Evolutionary conservation across 345 rosid species (phyloP).

Genomic region (Cardamine occulta): DNA sequence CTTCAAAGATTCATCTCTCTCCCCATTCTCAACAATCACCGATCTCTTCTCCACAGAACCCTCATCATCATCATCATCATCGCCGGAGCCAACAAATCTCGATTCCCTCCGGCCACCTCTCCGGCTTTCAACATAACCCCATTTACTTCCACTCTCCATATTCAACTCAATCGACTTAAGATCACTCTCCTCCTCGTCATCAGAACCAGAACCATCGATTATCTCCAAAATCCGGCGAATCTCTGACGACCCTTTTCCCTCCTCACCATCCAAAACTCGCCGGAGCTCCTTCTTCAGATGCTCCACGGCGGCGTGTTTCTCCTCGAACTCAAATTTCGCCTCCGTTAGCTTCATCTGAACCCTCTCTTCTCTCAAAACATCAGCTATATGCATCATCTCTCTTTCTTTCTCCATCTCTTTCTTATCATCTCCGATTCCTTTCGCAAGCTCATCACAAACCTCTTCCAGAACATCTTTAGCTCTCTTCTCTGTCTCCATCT

Average conservation of each 20-base stretch:
- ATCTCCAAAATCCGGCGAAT: slow-evolving; percentile 58
- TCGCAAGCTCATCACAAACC: slow-evolving; percentile 83
- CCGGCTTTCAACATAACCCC: slow-evolving; percentile 62
- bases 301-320: slow-evolving; percentile 83
- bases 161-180: slow-evolving; percentile 90
- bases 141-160: slow-evolving; percentile 79
- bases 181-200: slow-evolving; percentile 69
- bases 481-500: slow-evolving; percentile 77
- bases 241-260: slow-evolving; percentile 41
- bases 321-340: slow-evolving; percentile 83
- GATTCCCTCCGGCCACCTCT: neutral
- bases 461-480: slow-evolving; percentile 84
- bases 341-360: slow-evolving; percentile 96
- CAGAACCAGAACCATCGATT: slow-evolving; percentile 56
- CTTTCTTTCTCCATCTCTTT: slow-evolving; percentile 94
- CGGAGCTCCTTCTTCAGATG: slow-evolving; percentile 66
- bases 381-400: slow-evolving; percentile 94
- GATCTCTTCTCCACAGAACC: slow-evolving; percentile 46
- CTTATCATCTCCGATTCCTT: slow-evolving; percentile 75
- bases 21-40: slow-evolving; percentile 52
- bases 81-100: slow-evolving; percentile 37
- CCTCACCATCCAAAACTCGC: slow-evolving; percentile 55
- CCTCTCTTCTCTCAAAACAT: slow-evolving; percentile 88
- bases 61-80: slow-evolving; percentile 51
- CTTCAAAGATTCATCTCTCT: slow-evolving; percentile 53